Evolutionary conservation across 306 rosid genomes (phyloP).

Genomic region (Begonia fuchsioides): DNA sequence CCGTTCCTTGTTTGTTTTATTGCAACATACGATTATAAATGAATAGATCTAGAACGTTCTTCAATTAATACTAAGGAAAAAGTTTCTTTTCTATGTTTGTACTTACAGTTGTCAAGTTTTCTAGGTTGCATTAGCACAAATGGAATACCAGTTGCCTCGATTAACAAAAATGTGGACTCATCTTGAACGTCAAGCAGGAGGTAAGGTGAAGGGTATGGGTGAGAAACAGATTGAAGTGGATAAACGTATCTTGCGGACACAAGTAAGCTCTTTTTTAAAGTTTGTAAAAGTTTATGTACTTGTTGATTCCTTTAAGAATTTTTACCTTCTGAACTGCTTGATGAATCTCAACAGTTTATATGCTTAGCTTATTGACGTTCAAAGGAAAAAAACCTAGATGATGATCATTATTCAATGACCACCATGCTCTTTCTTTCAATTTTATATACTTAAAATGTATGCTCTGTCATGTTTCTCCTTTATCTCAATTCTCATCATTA

Average conservation of each 20-base stretch:
- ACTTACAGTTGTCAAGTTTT: constrained; percentile 8
- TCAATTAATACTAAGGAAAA: background rate
- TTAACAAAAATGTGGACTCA: constrained; percentile 95
- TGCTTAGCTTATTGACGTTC: background rate
- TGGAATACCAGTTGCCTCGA: constrained; percentile 97
- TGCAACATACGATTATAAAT: background rate
- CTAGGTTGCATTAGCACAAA: constrained; percentile 89
- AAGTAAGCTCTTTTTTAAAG: constrained; percentile 34
- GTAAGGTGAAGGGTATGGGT: constrained; percentile 97
- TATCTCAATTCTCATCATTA: no score
- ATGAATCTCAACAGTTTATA: no score
- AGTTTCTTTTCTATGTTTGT: background rate
- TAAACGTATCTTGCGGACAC: constrained; percentile 84
- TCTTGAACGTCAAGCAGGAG: constrained; percentile 99
- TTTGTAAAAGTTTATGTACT: no score
- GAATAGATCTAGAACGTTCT: background rate
- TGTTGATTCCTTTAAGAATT: no score
- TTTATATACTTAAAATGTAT: no score
- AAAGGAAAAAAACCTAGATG: background rate
- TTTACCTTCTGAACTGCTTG: no score
- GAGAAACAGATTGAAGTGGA: constrained; percentile 98
- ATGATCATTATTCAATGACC: background rate
- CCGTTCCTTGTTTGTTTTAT: background rate
- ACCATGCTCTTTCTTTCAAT: background rate
- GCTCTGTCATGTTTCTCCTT: no score